Percentiles rank a stretch among this genome's conserved stretches.
These are phyloP conservation scores for Elongisporangium prolatum DNA, from an alignment of 352 stramenopile species.

Conservation along the genomic window DNA sequence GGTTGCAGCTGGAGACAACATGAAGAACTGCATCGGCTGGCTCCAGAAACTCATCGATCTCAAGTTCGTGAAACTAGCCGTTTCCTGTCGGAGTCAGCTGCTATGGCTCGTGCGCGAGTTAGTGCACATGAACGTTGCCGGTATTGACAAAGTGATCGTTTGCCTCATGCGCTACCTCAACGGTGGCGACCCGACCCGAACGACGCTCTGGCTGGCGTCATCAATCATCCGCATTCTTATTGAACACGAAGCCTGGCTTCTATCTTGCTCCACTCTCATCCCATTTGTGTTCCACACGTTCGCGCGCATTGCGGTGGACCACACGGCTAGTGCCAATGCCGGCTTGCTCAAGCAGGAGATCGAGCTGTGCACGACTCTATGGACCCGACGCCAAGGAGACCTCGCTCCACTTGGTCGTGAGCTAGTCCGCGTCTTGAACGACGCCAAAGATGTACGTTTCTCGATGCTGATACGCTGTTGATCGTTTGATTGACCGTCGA, in stretches of 20 bases:
- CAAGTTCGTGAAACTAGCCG: conserved; percentile 78
- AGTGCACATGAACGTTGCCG: conserved; percentile 63
- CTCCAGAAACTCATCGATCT: conserved; percentile 81
- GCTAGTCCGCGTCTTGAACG: conserved; percentile 72
- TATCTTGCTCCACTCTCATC: conserved; percentile 67
- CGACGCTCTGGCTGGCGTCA: conserved; percentile 71
- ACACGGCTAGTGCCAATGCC: conserved; percentile 42
- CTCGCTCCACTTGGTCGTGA: conserved; percentile 71
- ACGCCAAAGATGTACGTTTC: conserved; percentile 67
- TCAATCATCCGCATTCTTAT: conserved; percentile 75
- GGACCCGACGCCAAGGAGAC: conserved; percentile 60
- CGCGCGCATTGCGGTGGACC: conserved; percentile 62
- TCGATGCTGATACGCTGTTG: neutral
- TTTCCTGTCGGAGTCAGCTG: conserved; percentile 68
- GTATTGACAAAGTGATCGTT: conserved; percentile 73
- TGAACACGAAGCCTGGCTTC: conserved; percentile 73
- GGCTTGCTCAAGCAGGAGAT: conserved; percentile 74
- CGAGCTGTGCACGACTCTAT: conserved; percentile 69
- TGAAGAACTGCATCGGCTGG: conserved; percentile 72
- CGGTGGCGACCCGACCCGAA: conserved; percentile 60
- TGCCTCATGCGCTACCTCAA: conserved; percentile 70
- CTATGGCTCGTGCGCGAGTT: conserved; percentile 78
- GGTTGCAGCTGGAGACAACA: conserved; percentile 50
- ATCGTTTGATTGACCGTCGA: neutral
- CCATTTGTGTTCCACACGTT: conserved; percentile 83